Conservation (phyloP, 2,329 filamentous ascomycete species). For the Boeremia lycopersici region DNA sequence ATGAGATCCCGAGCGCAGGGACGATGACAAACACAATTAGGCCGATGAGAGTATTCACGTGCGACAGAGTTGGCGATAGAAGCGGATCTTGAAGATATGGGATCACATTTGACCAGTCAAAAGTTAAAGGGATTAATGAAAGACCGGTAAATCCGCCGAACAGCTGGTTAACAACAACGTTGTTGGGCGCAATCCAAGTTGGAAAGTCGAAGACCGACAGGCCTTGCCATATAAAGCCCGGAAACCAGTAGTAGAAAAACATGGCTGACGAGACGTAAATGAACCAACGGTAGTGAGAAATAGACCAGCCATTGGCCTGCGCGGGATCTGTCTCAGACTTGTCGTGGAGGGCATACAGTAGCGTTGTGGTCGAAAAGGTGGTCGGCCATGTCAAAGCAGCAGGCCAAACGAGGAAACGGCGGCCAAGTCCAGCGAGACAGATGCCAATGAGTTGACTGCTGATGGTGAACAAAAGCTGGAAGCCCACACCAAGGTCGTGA, state of each 20-base stretch:
- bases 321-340: conserved; percentile 24
- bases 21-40: conserved; percentile 65
- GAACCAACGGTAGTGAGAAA: conserved; percentile 35
- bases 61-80: conserved; percentile 54
- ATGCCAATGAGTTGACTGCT: conserved; percentile 8
- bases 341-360: conserved; percentile 36
- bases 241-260: conserved; percentile 37
- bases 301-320: conserved; percentile 29
- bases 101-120: conserved; percentile 34
- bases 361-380: conserved; percentile 2
- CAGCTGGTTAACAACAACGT: conserved; percentile 34
- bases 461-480: conserved; percentile 26
- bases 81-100: conserved; percentile 21
- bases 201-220: conserved; percentile 31
- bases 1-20: conserved; percentile 66
- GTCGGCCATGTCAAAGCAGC: conserved; percentile 5
- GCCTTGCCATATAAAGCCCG: conserved; percentile 24
- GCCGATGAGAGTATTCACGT: conserved; percentile 73
- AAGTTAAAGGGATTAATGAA: conserved; percentile 29
- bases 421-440: conserved; percentile 8
- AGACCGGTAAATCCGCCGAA: conserved; percentile 34
- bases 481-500: conserved; percentile 54
- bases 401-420: conserved; percentile 7
- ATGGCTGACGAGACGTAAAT: conserved; percentile 24
- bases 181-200: conserved; percentile 35